Conservation (phyloP, 108 stramenopile species). For the Cyclotella atomus region DNA sequence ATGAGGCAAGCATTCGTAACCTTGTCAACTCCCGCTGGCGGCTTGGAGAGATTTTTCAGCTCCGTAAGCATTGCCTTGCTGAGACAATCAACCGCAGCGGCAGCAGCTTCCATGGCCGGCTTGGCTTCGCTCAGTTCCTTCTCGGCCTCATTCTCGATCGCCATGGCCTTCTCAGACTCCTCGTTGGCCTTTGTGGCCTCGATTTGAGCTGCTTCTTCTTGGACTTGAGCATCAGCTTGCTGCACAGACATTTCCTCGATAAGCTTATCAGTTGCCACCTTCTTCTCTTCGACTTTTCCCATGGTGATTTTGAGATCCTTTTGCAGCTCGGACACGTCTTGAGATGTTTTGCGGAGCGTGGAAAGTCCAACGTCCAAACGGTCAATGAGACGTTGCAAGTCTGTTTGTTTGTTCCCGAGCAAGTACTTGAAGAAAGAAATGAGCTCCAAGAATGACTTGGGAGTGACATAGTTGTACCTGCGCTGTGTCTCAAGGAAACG, state of each 20-base stretch:
- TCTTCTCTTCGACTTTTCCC: constrained; percentile 89
- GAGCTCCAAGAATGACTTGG: constrained; percentile 89
- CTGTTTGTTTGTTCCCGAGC: constrained; percentile 72
- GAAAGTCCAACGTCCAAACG: constrained; percentile 90
- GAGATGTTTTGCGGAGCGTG: constrained; percentile 81
- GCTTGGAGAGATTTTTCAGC: constrained; percentile 82
- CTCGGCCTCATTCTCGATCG: constrained; percentile 80
- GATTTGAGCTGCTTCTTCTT: constrained; percentile 79
- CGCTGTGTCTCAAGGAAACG: constrained; percentile 72
- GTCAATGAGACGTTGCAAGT: constrained; percentile 76
- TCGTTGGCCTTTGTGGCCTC: constrained; percentile 76
- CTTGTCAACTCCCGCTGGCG: constrained; percentile 79
- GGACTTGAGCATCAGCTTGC: constrained; percentile 76
- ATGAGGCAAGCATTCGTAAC: constrained; percentile 88
- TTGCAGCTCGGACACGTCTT: constrained; percentile 88
- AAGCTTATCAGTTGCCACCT: constrained; percentile 79
- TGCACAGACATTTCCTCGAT: constrained; percentile 85
- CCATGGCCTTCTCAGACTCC: constrained; percentile 73
- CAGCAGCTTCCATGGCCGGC: constrained; percentile 91
- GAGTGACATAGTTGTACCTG: constrained; percentile 92
- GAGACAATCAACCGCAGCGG: constrained; percentile 85
- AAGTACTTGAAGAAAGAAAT: constrained; percentile 90
- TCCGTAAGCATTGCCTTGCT: constrained; percentile 87
- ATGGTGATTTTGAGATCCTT: constrained; percentile 84
- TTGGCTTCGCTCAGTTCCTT: constrained; percentile 84